Evolutionary conservation across 257 asterid species (phyloP).

Genomic region (Solanum piurae): DNA sequence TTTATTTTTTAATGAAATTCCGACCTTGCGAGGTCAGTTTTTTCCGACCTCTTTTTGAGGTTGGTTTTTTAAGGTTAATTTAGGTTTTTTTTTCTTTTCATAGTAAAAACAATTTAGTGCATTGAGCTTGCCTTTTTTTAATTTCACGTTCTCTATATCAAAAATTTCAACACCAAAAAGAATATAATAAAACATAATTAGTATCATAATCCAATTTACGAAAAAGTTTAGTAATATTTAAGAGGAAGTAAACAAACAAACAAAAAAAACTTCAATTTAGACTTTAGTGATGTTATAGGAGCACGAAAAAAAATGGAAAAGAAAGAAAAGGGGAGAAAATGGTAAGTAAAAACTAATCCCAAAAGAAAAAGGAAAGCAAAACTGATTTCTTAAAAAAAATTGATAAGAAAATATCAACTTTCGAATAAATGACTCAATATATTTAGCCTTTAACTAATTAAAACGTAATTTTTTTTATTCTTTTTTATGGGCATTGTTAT

Average conservation of each 20-base stretch:
- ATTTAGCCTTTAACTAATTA: neutral
- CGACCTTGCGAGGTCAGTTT: neutral
- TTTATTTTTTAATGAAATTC: neutral
- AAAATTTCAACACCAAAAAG: neutral
- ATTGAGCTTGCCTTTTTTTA: neutral
- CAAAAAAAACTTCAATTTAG: neutral
- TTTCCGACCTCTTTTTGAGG: neutral
- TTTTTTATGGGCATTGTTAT: neutral
- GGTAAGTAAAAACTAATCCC: neutral
- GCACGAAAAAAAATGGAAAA: neutral
- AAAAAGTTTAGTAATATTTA: too few species aligned
- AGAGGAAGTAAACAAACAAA: neutral
- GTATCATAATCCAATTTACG: too few species aligned
- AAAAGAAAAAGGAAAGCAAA: neutral
- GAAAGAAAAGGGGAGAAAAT: neutral
- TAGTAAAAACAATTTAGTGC: neutral
- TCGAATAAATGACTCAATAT: neutral
- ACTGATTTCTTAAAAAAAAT: too few species aligned
- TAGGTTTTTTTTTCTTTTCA: too few species aligned
- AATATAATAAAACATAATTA: neutral
- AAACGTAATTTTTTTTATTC: neutral
- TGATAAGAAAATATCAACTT: too few species aligned
- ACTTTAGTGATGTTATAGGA: neutral
- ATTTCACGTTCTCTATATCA: neutral
- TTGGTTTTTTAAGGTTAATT: neutral